phyloP scores from a whole-genome alignment of 2,329 filamentous ascomycete species.

The Thelonectria blattea region DNA sequence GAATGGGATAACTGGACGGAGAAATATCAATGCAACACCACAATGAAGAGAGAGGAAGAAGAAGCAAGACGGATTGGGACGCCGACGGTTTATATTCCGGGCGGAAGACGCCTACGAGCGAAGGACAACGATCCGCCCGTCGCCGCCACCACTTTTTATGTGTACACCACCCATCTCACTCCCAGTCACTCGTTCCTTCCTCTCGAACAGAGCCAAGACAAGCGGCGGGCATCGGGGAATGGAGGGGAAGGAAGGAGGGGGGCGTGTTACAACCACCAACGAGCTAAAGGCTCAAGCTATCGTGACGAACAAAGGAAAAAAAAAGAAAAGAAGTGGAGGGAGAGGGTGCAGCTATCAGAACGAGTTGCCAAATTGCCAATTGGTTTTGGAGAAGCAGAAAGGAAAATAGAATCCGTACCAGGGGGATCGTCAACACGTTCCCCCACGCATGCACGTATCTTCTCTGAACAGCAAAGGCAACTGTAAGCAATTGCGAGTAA shows the following conservation, averaged over 20 bases:
- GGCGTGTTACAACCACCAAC: background rate
- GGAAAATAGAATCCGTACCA: background rate
- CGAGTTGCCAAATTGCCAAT: background rate
- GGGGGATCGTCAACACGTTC: background rate
- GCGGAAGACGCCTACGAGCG: background rate
- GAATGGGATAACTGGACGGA: too few species aligned
- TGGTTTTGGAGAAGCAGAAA: background rate
- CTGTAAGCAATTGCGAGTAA: background rate
- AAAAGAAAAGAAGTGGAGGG: slow-evolving; percentile 1
- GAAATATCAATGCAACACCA: slow-evolving; percentile 10
- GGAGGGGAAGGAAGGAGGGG: background rate
- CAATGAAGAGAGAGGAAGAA: slow-evolving; percentile 18
- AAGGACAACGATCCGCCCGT: background rate
- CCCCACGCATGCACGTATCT: background rate
- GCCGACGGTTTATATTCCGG: slow-evolving; percentile 11
- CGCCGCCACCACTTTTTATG: background rate
- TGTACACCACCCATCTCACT: background rate
- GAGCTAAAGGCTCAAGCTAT: background rate
- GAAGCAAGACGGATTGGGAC: slow-evolving; percentile 8
- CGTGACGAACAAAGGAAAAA: background rate
- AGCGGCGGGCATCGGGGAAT: background rate
- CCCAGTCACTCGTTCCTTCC: background rate
- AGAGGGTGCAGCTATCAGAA: background rate
- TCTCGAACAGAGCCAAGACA: background rate
- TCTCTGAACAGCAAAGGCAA: background rate